Percentiles rank a stretch among this genome's conserved stretches.
Conservation (phyloP, 306 rosid genomes). For the Cucumis sativus region Cucumber_9930_V3 NC_026658.2:7634501-7635000, state of each 20-base stretch:
- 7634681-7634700: slow-evolving; percentile 63
- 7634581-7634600: slow-evolving; percentile 87
- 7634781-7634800: slow-evolving; percentile 27
- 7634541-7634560: slow-evolving; percentile 53
- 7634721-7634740: slow-evolving; percentile 80
- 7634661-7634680: slow-evolving; percentile 82
- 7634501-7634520: slow-evolving; percentile 55
- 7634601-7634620: slow-evolving; percentile 90
- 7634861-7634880: slow-evolving; percentile 33
- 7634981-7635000: slow-evolving; percentile 20
- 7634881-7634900: slow-evolving; percentile 36
- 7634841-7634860: slow-evolving; percentile 13
- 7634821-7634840: slow-evolving; percentile 24
- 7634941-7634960: slow-evolving; percentile 1
- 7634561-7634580: slow-evolving; percentile 64
- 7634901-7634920: slow-evolving; percentile 51
- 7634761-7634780: slow-evolving; percentile 41
- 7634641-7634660: slow-evolving; percentile 91
- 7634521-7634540: slow-evolving; percentile 52
- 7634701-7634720: slow-evolving; percentile 73
- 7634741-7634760: slow-evolving; percentile 39
- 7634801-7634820: slow-evolving; percentile 30
- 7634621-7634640: slow-evolving; percentile 87
- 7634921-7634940: slow-evolving; percentile 22
- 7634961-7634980: not conserved